Evolutionary conservation across 495 filamentous ascomycete species (phyloP), one percentile per base, ranked within the genome.

Genomic region (Hypoxylon subgilvum): DNA sequence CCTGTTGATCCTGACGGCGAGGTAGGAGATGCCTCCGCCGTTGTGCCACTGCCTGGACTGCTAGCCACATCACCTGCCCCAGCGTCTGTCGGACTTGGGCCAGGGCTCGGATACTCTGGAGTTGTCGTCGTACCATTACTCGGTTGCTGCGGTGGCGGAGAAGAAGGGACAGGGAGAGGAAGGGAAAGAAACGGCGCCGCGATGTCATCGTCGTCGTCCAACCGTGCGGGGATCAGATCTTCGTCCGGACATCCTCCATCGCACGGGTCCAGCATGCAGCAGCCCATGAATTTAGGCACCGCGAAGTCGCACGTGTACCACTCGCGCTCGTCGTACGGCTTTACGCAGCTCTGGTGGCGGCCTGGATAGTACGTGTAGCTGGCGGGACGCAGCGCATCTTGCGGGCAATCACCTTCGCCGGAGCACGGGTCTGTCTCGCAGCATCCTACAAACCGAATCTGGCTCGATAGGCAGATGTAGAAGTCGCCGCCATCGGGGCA

Each of bases 361-460:
- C 65, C 69, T 6, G 30, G 49, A 16, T 56, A 53, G 17, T 13
- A n/a, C 5, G 46, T 55, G 47, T 69, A 75, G 27, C 65, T 58
- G 0, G 69, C 59, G 3, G 38, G 19, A 7, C 39, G 53, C 12
- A 75, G 61, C 3, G 53, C 10, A 10, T 38, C 47, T 2, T 30
- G 34, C 6, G 65, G 67, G 18, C 72, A 75, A 17, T 57, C 48
- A 5, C 59, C 65, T 12, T 60, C 61, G 7, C 45, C 45, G 13
- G 47, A 16, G 44, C 72, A 74, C 2, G 73, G 72, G 17, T 74
- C 19, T 41, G 42, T 55, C 22, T 51, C 65, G 39, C 73, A 74
- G 45, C 73, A 75, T 0, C 73, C 73, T 5, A 75, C 12, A 35
- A 75, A 75, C 21, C 63, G 44, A n/a, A 41, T 32, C 4, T 22